These are phyloP conservation scores for Colletotrichum paranaense DNA, from an alignment of 2,329 filamentous ascomycete genomes.

Conservation along the genomic window DNA sequence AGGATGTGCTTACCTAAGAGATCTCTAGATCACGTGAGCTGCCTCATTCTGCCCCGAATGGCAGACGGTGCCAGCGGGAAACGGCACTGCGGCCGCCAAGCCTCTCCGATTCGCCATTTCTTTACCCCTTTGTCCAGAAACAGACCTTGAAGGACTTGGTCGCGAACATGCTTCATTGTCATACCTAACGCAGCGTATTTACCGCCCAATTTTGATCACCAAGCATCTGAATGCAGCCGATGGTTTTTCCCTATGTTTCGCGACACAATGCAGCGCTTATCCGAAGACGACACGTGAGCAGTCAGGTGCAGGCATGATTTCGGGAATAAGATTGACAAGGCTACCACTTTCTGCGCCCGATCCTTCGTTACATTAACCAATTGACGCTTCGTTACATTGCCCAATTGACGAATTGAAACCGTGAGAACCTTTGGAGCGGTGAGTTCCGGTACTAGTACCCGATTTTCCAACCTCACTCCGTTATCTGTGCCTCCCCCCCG, in stretches of 20 bases:
- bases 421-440: constrained; percentile 15
- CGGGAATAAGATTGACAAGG: constrained; percentile 7
- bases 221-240: constrained; percentile 14
- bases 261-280: background rate
- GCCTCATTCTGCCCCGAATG: background rate
- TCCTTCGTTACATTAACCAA: background rate
- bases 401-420: constrained; percentile 6
- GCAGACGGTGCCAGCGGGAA: background rate
- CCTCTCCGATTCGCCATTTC: constrained; percentile 11
- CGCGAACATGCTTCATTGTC: background rate
- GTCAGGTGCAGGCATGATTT: constrained; percentile 24
- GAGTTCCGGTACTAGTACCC: constrained; percentile 12
- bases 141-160: background rate
- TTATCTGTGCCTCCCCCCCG: background rate
- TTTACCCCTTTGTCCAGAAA: background rate
- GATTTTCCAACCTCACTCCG: background rate
- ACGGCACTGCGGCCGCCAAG: background rate
- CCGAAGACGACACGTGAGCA: constrained; percentile 24
- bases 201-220: background rate
- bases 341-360: background rate
- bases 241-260: background rate
- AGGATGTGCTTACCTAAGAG: too few species aligned
- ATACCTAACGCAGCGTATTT: background rate
- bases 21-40: too few species aligned
- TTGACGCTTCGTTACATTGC: background rate